phyloP scores from a whole-genome alignment of 2,329 filamentous ascomycete genomes.

The Clarireedia hainanense region DNA sequence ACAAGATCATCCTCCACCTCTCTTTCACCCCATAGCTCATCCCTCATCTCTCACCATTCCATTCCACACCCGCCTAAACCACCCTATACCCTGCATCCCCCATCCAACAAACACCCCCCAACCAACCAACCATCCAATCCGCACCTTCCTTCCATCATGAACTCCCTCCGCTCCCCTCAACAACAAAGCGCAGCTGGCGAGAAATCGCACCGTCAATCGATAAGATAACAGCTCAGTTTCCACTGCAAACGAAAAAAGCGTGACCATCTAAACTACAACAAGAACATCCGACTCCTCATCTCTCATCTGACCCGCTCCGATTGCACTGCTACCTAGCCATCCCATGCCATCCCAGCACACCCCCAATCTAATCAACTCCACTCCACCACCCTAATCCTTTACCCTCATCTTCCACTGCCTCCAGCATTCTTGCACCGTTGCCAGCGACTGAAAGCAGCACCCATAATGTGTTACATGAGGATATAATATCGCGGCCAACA shows the following conservation, averaged over 20 bases:
- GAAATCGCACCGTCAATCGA: neutral
- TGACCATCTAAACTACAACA: slow-evolving; percentile 5
- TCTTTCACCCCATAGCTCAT: neutral
- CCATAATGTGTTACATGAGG: neutral
- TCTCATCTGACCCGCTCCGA: too few relatives aligned
- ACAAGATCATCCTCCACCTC: neutral
- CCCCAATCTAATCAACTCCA: neutral
- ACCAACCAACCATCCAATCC: neutral
- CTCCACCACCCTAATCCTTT: neutral
- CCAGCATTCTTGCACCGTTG: too few relatives aligned
- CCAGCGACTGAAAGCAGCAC: too few relatives aligned
- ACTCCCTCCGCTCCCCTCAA: neutral
- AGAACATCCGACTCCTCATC: neutral
- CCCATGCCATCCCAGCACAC: neutral
- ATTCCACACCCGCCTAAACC: too few relatives aligned
- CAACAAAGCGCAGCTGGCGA: neutral
- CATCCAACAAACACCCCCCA: neutral
- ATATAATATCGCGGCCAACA: neutral
- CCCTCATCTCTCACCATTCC: neutral
- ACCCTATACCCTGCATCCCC: too few relatives aligned
- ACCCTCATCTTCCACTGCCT: neutral
- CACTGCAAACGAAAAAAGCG: neutral
- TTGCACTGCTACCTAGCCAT: neutral
- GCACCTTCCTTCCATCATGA: neutral
- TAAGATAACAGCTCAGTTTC: neutral